Percentiles rank a stretch among this genome's conserved stretches.
Evolutionary conservation across 495 filamentous ascomycete species (phyloP).

Genomic region (Durotheca rogersii): DNA sequence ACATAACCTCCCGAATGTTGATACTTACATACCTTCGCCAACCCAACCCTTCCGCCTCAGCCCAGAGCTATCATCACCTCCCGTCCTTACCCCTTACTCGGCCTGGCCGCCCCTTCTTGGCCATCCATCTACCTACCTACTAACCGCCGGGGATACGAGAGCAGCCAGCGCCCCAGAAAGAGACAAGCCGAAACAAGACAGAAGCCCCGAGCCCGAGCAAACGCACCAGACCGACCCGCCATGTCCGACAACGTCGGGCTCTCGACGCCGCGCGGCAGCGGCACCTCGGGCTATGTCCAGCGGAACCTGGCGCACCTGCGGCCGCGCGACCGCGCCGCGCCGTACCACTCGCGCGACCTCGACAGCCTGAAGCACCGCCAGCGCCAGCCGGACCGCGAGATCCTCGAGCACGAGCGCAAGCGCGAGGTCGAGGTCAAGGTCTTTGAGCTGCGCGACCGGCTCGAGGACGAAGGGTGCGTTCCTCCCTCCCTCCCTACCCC

Average conservation of each 20-base stretch:
- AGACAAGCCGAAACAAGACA: too few relatives aligned
- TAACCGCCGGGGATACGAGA: too few relatives aligned
- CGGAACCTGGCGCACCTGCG: slow-evolving; percentile 86
- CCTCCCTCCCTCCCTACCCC: not conserved
- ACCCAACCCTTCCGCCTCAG: too few relatives aligned
- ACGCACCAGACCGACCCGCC: too few relatives aligned
- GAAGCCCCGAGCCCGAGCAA: too few relatives aligned
- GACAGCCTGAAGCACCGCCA: slow-evolving; percentile 65
- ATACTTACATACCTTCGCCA: too few relatives aligned
- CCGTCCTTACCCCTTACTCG: too few relatives aligned
- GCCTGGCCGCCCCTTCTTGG: too few relatives aligned
- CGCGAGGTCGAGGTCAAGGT: slow-evolving; percentile 89
- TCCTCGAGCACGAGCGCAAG: slow-evolving; percentile 89
- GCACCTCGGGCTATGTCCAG: slow-evolving; percentile 96
- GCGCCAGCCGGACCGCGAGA: slow-evolving; percentile 85
- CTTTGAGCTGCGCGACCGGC: slow-evolving; percentile 79
- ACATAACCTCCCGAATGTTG: too few relatives aligned
- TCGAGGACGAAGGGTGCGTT: slow-evolving; percentile 83
- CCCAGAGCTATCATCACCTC: too few relatives aligned
- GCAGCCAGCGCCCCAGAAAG: too few relatives aligned
- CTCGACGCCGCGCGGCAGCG: slow-evolving; percentile 87
- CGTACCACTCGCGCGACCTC: slow-evolving; percentile 63
- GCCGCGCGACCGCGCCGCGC: slow-evolving; percentile 65
- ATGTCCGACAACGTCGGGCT: slow-evolving; percentile 99
- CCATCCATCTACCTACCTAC: too few relatives aligned